Evolutionary conservation across 2,329 filamentous ascomycete genomes (phyloP).

Genomic region (Fusarium mundagurra): DNA sequence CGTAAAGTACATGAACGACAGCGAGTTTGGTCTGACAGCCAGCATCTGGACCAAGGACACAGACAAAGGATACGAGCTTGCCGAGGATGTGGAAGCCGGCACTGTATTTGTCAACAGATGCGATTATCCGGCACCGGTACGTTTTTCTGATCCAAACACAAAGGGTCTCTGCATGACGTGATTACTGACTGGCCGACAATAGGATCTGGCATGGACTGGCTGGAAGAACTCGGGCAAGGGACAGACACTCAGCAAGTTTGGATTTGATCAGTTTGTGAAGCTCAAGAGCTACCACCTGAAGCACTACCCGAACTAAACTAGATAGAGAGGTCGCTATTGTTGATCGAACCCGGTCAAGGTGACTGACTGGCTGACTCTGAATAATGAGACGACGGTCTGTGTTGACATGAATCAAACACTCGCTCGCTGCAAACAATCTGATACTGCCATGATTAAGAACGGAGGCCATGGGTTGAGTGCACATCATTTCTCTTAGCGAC

Average conservation of each 20-base stretch:
- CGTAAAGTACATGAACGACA: slow-evolving; percentile 89
- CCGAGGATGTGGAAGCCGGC: slow-evolving; percentile 86
- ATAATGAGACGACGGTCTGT: slow-evolving; percentile 20
- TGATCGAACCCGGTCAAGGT: slow-evolving; percentile 10
- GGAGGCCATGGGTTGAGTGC: background rate
- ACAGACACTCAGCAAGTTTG: slow-evolving; percentile 86
- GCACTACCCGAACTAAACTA: slow-evolving; percentile 71
- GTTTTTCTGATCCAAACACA: slow-evolving; percentile 45
- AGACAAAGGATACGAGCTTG: slow-evolving; percentile 76
- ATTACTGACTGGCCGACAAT: slow-evolving; percentile 30
- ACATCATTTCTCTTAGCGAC: slow-evolving; percentile 31
- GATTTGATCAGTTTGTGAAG: slow-evolving; percentile 96
- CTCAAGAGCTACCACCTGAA: slow-evolving; percentile 96
- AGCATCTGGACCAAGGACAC: slow-evolving; percentile 97
- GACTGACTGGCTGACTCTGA: slow-evolving; percentile 13
- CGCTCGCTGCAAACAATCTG: slow-evolving; percentile 11
- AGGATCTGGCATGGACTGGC: slow-evolving; percentile 96
- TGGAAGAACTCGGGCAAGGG: slow-evolving; percentile 98
- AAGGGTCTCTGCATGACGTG: background rate
- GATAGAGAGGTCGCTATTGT: slow-evolving; percentile 1
- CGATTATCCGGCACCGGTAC: slow-evolving; percentile 90
- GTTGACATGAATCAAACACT: slow-evolving; percentile 14
- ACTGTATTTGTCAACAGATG: slow-evolving; percentile 97
- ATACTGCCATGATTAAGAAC: background rate
- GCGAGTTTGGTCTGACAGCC: slow-evolving; percentile 92